Base-by-base conservation (phyloP, 2,329 filamentous ascomycete species). In the Seiridium cupressi region DNA sequence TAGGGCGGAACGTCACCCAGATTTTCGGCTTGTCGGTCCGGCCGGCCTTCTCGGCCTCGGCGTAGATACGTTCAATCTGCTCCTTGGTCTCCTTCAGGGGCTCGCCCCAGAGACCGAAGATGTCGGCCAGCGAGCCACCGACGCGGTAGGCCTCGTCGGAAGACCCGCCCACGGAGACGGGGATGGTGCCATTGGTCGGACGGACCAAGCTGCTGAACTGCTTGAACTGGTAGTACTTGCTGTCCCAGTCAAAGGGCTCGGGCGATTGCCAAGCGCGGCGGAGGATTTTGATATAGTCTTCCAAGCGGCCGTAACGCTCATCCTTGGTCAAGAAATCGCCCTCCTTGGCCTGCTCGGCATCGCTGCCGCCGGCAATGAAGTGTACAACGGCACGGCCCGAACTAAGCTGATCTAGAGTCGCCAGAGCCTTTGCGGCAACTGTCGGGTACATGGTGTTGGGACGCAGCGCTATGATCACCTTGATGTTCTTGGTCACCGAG, bases 1-100 rank as follows among this genome's bases (percentile, higher is more conserved):
- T 87, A 3, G 85, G 85, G 2, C 85, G 78, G 78, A 87, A 87
- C 0, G 85, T 87, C 1, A 88, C 85, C 85, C 85, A 88, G 66
- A 88, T 87, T 3, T 83, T 74, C 5, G 85, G 85, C 0, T 79
- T 73, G 63, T 87, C 84, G 0, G 62, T 68, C 1, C 85, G 79
- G 0, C 84, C 84, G 1, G 84, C 84, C 63, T 81, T 81, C n/a
- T 77, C 81, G 0, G 85, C 81, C 65, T 83, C 84, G 3, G 79
- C 82, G 63, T 86, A 86, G 67, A 88, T 83, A 26, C 79, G 78
- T 63, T 85, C 82, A 64, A 88, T 86, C 69, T 88, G 85, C 66
- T 87, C 77, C 71, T 84, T 84, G 0, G 85, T 87, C 68, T 88
- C 85, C 71, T 86, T 86, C 2, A 87, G 74, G 1, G 85, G 85